phyloP scores from a whole-genome alignment of 352 stramenopile genomes.

The Globisporangium sylvaticum region DNA sequence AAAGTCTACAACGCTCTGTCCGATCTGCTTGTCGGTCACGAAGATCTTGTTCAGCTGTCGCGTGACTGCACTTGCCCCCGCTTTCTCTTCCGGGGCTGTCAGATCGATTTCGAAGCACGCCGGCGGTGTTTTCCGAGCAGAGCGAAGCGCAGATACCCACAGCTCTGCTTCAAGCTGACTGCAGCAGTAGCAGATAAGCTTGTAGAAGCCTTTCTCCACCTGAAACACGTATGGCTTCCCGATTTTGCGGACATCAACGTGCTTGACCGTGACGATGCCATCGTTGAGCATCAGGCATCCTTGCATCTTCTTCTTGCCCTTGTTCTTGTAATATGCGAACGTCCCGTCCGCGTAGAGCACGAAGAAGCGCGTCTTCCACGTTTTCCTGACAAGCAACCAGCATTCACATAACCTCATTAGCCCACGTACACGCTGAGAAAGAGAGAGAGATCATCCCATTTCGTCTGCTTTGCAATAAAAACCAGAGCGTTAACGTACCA shows the following conservation, averaged over 20 bases:
- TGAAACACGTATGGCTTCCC: constrained; percentile 78
- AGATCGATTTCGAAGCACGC: constrained; percentile 66
- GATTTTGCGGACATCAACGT: constrained; percentile 64
- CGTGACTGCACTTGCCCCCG: constrained; percentile 45
- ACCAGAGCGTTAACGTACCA: constrained; percentile 31
- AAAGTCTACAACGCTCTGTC: constrained; percentile 46
- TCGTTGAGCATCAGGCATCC: constrained; percentile 82
- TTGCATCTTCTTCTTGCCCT: constrained; percentile 72
- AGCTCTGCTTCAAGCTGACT: constrained; percentile 77
- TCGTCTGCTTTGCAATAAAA: background rate
- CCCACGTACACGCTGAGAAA: background rate
- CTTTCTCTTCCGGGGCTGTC: constrained; percentile 53
- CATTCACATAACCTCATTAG: background rate
- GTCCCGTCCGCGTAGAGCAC: constrained; percentile 79
- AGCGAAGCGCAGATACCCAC: constrained; percentile 68
- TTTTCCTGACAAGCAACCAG: constrained; percentile 40
- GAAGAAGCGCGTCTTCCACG: constrained; percentile 85
- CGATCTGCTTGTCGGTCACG: constrained; percentile 54
- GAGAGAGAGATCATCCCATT: background rate
- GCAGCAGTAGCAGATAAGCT: constrained; percentile 72
- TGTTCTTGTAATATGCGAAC: constrained; percentile 82
- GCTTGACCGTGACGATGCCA: constrained; percentile 76
- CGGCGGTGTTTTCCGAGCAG: constrained; percentile 34
- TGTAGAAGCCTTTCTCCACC: constrained; percentile 84
- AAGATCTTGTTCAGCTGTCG: constrained; percentile 81